Conservation (phyloP, 2,329 filamentous ascomycete genomes). For the Zasmidium cellare region DNA sequence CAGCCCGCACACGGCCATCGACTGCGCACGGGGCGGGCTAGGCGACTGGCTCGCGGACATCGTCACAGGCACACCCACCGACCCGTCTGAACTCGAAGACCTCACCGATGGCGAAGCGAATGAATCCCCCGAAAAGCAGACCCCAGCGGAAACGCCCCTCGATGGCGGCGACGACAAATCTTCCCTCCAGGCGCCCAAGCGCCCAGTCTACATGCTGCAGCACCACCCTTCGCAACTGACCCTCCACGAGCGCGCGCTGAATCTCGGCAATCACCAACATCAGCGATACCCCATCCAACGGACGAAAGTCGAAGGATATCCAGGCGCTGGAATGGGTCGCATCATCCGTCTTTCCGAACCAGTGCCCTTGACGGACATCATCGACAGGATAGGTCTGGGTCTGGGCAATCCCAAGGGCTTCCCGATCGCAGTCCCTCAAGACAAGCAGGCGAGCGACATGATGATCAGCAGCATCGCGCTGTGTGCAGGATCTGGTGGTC, state of each 20-base stretch:
- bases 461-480: conserved; percentile 72
- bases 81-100: conserved; percentile 20
- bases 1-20: conserved; percentile 91
- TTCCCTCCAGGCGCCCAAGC: conserved; percentile 33
- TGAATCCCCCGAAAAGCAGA: conserved; percentile 10
- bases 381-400: conserved; percentile 60
- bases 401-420: conserved; percentile 69
- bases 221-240: conserved; percentile 51
- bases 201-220: conserved; percentile 45
- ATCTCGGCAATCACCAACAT: conserved; percentile 48
- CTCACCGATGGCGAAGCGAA: conserved; percentile 14
- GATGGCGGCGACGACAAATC: conserved; percentile 37
- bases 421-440: conserved; percentile 64
- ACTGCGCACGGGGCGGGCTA: conserved; percentile 79
- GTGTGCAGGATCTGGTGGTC: conserved; percentile 84
- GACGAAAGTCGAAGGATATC: conserved; percentile 41
- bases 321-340: conserved; percentile 61
- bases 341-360: conserved; percentile 56
- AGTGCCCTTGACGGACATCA: conserved; percentile 57
- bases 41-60: conserved; percentile 94
- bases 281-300: conserved; percentile 56
- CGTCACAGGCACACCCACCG: conserved; percentile 59
- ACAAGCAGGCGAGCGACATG: conserved; percentile 53
- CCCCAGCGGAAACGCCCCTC: conserved; percentile 8
- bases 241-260: conserved; percentile 35